Base-by-base conservation (phyloP, 148 eudicot genomes). In the Cornus kousa region DNA sequence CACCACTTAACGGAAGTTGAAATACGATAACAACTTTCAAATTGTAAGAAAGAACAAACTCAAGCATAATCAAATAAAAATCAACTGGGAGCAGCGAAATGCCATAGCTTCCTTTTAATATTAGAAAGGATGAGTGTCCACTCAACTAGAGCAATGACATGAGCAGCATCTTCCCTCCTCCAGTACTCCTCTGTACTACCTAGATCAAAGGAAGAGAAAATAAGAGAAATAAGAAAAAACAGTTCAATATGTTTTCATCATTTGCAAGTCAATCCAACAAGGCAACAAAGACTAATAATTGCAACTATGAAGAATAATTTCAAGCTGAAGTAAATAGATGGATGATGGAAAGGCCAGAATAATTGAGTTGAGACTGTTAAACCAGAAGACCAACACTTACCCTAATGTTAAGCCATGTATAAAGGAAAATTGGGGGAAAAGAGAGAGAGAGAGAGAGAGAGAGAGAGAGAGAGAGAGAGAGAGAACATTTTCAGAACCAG, bases 181-280 rank as follows among this genome's bases (percentile, higher is more conserved):
- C 95, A 92, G 79, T 84, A 85, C 78, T 94, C 98, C 74, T 85
- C 83, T n/a, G 97, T 92, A 86, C 98, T 94, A 83, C 98, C 98
- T 92, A 74, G 31, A 77, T 69, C 55, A 83, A 82, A 68, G 82
- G 70, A 82, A 85, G 59, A 76, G 74, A 74, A 4, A 39, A 39
- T 39, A 39, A 4, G 43, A 4, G 43, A 39, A 4, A 40, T 17
- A 40, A 66, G 57, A 50, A 9, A 66, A 22, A 24, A 23, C 0
- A 12, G 31, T 13, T 12, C n/a, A 3, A 72, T 31, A 74, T 53
- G 70, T 65, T 39, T 22, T 37, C 28, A 62, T 74, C 20, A 74
- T 62, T 7, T 55, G 19, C 50, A n/a, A 62, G 24, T 23, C 35
- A 48, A n/a, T 3, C 22, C 76, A 24, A 7, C 24, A 65, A 75